Evolutionary conservation across 2,329 filamentous ascomycete genomes (phyloP).

Genomic region (Microcyclospora pomicola): DNA sequence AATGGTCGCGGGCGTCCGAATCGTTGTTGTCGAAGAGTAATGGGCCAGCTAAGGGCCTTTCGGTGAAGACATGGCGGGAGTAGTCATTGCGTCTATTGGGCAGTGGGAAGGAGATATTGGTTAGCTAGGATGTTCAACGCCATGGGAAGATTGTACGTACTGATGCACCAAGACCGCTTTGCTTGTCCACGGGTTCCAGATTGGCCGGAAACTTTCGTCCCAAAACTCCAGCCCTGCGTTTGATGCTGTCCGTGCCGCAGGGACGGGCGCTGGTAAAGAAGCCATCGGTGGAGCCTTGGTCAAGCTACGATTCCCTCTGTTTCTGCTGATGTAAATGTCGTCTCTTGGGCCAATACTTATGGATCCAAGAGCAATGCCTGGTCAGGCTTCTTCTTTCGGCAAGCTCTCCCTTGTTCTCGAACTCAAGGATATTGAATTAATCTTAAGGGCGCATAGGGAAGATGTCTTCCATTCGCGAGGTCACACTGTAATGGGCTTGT

Average conservation of each 20-base stretch:
- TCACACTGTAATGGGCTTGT: no score
- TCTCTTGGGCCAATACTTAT: no score
- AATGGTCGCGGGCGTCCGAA: constrained; percentile 64
- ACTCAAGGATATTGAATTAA: no score
- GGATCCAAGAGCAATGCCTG: no score
- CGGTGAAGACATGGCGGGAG: constrained; percentile 38
- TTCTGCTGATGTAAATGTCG: no score
- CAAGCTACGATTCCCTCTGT: no score
- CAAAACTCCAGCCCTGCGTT: constrained; percentile 16
- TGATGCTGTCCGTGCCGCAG: constrained; percentile 1
- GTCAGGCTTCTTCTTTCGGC: no score
- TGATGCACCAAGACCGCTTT: constrained; percentile 38
- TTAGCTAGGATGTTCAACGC: background rate
- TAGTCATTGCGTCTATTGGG: constrained; percentile 28
- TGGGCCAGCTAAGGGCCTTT: constrained; percentile 50
- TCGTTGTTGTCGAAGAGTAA: constrained; percentile 61
- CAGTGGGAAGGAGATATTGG: background rate
- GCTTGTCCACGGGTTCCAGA: constrained; percentile 36
- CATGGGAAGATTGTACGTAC: constrained; percentile 19
- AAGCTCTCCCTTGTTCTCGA: no score
- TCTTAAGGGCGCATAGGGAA: no score
- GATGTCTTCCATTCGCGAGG: no score
- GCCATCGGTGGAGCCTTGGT: no score
- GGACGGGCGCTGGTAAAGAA: no score
- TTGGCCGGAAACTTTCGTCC: constrained; percentile 32